Conservation (phyloP, 1,284 basidiomycete genomes). For the Anthracocystis panici-leucophaei region DNA sequence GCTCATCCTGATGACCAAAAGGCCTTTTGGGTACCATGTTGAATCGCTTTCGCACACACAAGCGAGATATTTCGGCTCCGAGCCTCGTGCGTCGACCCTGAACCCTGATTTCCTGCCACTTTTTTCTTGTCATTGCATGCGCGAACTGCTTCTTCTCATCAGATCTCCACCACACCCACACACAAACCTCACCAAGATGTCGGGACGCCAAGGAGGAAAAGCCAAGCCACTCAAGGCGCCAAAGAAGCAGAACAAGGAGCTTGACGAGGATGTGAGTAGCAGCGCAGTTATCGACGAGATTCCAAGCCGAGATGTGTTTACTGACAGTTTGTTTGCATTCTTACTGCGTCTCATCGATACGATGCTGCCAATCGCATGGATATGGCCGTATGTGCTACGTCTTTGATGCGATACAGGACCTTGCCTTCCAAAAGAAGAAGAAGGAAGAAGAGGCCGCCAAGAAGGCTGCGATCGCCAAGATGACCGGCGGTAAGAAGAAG, state of each 20-base stretch:
- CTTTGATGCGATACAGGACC: constrained; percentile 39
- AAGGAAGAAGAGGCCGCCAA: constrained; percentile 63
- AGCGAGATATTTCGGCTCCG: constrained; percentile 15
- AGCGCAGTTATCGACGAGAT: background rate
- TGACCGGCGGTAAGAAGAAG: constrained; percentile 59
- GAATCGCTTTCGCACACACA: background rate
- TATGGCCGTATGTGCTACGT: background rate
- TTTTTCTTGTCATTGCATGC: background rate
- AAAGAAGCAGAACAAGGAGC: constrained; percentile 62
- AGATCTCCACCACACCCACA: constrained; percentile 5
- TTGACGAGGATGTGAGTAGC: constrained; percentile 63
- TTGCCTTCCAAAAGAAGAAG: constrained; percentile 61
- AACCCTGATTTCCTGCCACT: constrained; percentile 24
- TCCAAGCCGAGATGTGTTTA: background rate
- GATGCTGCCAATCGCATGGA: background rate
- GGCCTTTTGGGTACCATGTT: background rate
- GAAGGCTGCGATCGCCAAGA: constrained; percentile 61
- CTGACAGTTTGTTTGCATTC: background rate
- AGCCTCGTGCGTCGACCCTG: constrained; percentile 6
- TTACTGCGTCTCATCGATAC: background rate
- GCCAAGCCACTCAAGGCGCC: constrained; percentile 65
- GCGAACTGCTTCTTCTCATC: background rate
- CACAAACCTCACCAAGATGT: constrained; percentile 35
- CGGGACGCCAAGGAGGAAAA: constrained; percentile 65
- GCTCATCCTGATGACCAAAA: too few relatives aligned